These are phyloP conservation scores for Silene noctiflora DNA, from an alignment of 179 eudicot genomes.

Conservation along the genomic window DNA sequence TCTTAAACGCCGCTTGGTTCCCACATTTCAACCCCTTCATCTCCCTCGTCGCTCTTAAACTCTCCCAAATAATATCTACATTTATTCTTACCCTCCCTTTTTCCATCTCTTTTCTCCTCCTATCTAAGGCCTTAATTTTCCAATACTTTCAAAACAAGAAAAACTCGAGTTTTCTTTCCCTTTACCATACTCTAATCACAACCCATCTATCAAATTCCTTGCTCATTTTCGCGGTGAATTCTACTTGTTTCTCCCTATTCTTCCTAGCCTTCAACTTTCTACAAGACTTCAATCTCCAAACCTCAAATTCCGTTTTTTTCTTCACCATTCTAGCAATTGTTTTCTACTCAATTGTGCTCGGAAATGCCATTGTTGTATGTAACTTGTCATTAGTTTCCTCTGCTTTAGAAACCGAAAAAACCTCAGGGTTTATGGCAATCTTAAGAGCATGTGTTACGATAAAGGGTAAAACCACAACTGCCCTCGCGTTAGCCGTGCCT, in stretches of 20 bases:
- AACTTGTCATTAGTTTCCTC: constrained; percentile 51
- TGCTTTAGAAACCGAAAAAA: constrained; percentile 28
- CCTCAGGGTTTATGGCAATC: constrained; percentile 42
- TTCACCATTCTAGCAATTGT: constrained; percentile 42
- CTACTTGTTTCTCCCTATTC: constrained; percentile 48
- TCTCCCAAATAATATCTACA: constrained; percentile 61
- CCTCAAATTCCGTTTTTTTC: constrained; percentile 34
- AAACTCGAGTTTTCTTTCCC: constrained; percentile 10
- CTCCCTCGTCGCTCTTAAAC: constrained; percentile 48
- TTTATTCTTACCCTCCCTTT: constrained; percentile 56
- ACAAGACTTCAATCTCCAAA: constrained; percentile 30
- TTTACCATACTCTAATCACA: constrained; percentile 37
- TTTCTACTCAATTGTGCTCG: constrained; percentile 59
- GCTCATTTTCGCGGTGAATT: constrained; percentile 54
- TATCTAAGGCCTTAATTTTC: constrained; percentile 58
- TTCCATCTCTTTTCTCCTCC: constrained; percentile 58
- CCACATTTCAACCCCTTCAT: constrained; percentile 44
- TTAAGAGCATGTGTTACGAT: constrained; percentile 51
- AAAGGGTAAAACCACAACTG: constrained; percentile 54
- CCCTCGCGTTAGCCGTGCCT: constrained; percentile 58
- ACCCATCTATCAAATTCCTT: constrained; percentile 63
- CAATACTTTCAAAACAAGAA: constrained; percentile 22
- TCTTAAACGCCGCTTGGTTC: constrained; percentile 39
- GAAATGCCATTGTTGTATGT: constrained; percentile 52
- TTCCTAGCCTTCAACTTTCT: constrained; percentile 38